Percentiles rank a stretch among this genome's conserved stretches.
Conservation (phyloP, 2,329 filamentous ascomycete species). For the Keithomyces neogunnii region DNA sequence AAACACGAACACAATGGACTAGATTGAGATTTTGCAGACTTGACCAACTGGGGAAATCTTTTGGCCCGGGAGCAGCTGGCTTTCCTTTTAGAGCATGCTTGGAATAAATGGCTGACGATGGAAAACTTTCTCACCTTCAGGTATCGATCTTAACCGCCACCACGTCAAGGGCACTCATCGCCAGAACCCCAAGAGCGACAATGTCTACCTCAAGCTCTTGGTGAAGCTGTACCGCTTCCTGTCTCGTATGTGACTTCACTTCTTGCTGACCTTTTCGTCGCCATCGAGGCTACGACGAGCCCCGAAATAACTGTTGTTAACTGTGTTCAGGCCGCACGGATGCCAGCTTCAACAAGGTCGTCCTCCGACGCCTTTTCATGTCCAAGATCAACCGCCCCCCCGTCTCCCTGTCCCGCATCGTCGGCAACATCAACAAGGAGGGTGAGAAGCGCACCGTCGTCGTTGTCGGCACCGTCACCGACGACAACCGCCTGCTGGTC, state of each 20-base stretch:
- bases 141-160: constrained; percentile 65
- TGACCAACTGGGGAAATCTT: constrained; percentile 1
- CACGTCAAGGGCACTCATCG: constrained; percentile 70
- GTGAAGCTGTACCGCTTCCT: constrained; percentile 98
- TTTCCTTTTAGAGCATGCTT: constrained; percentile 50
- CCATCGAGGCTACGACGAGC: no score
- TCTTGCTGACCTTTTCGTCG: no score
- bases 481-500: constrained; percentile 89
- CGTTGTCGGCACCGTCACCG: constrained; percentile 89
- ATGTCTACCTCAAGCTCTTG: constrained; percentile 93
- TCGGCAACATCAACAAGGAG: constrained; percentile 56
- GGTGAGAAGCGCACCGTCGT: constrained; percentile 80
- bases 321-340: constrained; percentile 73
- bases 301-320: background rate
- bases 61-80: constrained; percentile 6
- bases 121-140: constrained; percentile 33
- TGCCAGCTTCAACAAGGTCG: constrained; percentile 95
- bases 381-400: constrained; percentile 97
- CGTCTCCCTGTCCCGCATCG: constrained; percentile 88
- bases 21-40: constrained; percentile 15
- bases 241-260: constrained; percentile 59
- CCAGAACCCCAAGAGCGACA: constrained; percentile 95
- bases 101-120: constrained; percentile 54
- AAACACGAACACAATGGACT: constrained; percentile 8
- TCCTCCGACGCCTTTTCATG: constrained; percentile 96